Percentiles rank a stretch among this genome's conserved stretches.
phyloP scores from a whole-genome alignment of 441 rosid genomes.

The Erysimum cheiri region DNA sequence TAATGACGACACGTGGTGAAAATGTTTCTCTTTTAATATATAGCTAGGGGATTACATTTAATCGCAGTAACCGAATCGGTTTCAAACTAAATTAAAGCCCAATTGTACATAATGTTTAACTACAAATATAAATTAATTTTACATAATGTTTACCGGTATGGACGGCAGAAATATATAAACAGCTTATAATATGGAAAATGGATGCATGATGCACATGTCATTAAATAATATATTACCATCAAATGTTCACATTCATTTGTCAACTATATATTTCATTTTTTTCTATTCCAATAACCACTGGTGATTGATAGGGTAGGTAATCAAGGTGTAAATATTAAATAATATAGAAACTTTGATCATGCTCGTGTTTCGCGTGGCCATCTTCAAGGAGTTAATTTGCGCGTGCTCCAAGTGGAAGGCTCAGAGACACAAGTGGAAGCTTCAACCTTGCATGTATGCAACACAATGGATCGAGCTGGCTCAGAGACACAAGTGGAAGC shows the following conservation, averaged over 20 bases:
- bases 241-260: conserved; percentile 43
- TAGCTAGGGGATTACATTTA: too few relatives aligned
- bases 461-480: too few relatives aligned
- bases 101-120: conserved; percentile 3
- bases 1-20: too few relatives aligned
- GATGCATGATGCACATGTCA: conserved; percentile 43
- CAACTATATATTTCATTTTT: conserved; percentile 25
- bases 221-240: conserved; percentile 12
- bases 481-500: background rate
- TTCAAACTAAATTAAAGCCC: background rate
- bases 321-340: conserved; percentile 18
- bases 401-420: background rate
- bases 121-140: background rate
- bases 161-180: conserved; percentile 30
- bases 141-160: conserved; percentile 22
- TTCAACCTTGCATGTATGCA: background rate
- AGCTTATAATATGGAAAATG: conserved; percentile 1
- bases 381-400: background rate
- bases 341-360: conserved; percentile 3
- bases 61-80: background rate
- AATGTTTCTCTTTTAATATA: too few relatives aligned
- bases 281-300: conserved; percentile 9
- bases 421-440: conserved; percentile 7
- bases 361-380: conserved; percentile 35
- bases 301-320: conserved; percentile 22